Conservation (phyloP, 352 stramenopile species). For the Globisporangium camurandrum region DNA sequence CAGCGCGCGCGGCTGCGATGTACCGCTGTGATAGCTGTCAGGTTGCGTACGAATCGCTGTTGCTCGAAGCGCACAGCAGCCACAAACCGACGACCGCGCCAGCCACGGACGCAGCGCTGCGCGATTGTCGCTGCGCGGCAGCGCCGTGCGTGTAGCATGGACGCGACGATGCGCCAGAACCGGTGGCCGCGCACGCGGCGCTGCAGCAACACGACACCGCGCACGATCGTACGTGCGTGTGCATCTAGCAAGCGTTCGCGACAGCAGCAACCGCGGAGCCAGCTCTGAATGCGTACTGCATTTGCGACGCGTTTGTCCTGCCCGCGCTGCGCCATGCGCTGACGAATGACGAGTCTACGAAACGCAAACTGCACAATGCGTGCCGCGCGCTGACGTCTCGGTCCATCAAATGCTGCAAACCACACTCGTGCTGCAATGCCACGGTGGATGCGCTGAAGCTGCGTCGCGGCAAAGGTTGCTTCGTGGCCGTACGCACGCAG, state of each 20-base stretch:
- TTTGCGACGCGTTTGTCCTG: constrained; percentile 13
- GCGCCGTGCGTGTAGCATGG: constrained; percentile 22
- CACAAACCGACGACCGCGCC: constrained; percentile 19
- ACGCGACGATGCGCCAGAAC: constrained; percentile 35
- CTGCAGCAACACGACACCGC: constrained; percentile 31
- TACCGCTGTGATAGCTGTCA: constrained; percentile 13
- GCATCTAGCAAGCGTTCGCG: constrained; percentile 20
- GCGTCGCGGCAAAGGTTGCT: constrained; percentile 43
- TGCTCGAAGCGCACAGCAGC: constrained; percentile 29
- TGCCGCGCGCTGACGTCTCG: constrained; percentile 27
- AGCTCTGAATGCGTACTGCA: constrained; percentile 31
- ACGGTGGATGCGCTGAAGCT: constrained; percentile 47
- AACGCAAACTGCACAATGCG: constrained; percentile 29
- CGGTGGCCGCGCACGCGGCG: constrained; percentile 30
- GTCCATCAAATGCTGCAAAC: constrained; percentile 30
- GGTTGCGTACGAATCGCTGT: constrained; percentile 23
- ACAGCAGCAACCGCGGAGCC: constrained; percentile 28
- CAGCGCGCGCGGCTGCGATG: constrained; percentile 21
- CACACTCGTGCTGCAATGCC: constrained; percentile 23
- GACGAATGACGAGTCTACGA: constrained; percentile 15
- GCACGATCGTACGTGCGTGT: constrained; percentile 20
- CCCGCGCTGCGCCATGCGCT: constrained; percentile 18
- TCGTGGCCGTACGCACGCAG: constrained; percentile 30
- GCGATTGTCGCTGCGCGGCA: constrained; percentile 20
- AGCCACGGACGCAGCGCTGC: constrained; percentile 33